Percentiles rank a stretch among this genome's conserved stretches.
Evolutionary conservation across 495 filamentous ascomycete genomes (phyloP).

Genomic region (Platismatia glauca): DNA sequence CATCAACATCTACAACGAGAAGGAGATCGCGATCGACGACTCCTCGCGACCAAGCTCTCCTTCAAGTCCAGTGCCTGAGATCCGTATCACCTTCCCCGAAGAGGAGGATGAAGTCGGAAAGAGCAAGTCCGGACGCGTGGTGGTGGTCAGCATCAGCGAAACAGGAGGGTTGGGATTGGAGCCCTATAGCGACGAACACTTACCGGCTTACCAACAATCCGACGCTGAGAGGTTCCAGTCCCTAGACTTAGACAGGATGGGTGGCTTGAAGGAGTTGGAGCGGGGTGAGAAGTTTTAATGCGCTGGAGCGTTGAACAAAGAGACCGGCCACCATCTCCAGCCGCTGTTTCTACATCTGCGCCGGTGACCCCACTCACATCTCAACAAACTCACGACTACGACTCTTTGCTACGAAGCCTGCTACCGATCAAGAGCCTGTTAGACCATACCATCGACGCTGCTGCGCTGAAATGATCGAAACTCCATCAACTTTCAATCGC

Average conservation of each 20-base stretch:
- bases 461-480: constrained; percentile 2
- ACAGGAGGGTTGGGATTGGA: constrained; percentile 75
- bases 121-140: constrained; percentile 73
- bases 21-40: constrained; percentile 60
- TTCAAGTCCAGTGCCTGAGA: constrained; percentile 83
- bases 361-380: background rate
- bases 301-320: background rate
- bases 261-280: constrained; percentile 69
- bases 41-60: constrained; percentile 66
- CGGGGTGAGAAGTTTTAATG: background rate
- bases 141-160: constrained; percentile 90
- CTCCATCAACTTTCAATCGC: background rate
- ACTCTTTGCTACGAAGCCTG: background rate
- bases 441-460: background rate
- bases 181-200: constrained; percentile 63
- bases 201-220: constrained; percentile 80
- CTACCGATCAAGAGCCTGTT: background rate
- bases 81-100: constrained; percentile 96
- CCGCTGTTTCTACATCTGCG: background rate
- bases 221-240: constrained; percentile 73
- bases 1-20: constrained; percentile 64
- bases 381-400: constrained; percentile 11
- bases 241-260: constrained; percentile 88
- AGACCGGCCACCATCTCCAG: background rate
- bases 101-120: constrained; percentile 84